These are phyloP conservation scores for Solanum piurae DNA, from an alignment of 257 asterid genomes.

Conservation along the genomic window DNA sequence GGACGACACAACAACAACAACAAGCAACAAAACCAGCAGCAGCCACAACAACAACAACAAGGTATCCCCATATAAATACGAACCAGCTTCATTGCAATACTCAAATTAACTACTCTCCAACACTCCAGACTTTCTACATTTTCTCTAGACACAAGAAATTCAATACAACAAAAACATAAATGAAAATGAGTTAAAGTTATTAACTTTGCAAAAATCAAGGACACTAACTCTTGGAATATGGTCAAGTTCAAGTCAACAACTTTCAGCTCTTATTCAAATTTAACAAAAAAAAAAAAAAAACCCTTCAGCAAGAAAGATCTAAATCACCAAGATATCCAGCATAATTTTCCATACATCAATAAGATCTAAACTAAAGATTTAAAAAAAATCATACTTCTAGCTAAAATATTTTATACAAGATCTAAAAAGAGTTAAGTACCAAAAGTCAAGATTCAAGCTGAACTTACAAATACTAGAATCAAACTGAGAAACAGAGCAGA, in stretches of 20 bases:
- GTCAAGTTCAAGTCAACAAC: slow-evolving; percentile 5
- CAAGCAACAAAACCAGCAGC: background rate
- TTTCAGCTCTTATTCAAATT: background rate
- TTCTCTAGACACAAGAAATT: background rate
- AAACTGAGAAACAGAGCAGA: background rate
- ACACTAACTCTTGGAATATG: background rate
- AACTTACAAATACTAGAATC: background rate
- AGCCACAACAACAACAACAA: background rate
- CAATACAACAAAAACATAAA: background rate
- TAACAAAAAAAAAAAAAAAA: background rate
- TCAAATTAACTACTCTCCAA: background rate
- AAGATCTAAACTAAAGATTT: slow-evolving; percentile 1
- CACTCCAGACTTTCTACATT: background rate
- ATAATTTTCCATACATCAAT: background rate
- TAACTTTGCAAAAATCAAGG: background rate
- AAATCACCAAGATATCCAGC: background rate
- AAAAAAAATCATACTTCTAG: background rate
- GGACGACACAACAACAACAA: background rate
- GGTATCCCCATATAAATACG: background rate
- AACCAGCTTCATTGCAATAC: background rate
- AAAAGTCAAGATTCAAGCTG: background rate
- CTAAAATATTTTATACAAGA: background rate
- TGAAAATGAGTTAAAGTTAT: background rate
- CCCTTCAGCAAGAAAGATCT: background rate
- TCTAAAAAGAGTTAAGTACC: background rate